Evolutionary conservation across 129 eudicot genomes (phyloP), one percentile per base, ranked within the genome.

Genomic region (Ambrosia artemisiifolia): DNA sequence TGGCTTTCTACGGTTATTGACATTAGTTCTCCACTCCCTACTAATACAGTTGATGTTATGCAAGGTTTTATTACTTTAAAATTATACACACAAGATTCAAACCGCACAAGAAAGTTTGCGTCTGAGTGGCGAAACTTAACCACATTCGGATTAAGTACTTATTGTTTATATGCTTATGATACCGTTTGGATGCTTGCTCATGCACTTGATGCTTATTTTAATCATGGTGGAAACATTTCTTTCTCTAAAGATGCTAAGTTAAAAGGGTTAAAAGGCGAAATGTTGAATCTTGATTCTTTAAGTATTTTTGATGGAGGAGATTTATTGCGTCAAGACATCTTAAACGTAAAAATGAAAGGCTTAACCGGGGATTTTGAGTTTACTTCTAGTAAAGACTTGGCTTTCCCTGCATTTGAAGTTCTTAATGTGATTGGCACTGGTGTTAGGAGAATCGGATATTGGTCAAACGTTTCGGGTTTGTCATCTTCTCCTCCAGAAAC

Each of bases 371-470:
- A 34, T 20, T 20, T 84, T 8, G 78, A 75, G 63, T 92, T 84
- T 72, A 74, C 82, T 56, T 46, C 88, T 11, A 88, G 83, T 63
- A 79, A 75, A 66, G 28, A 76, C 57, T 42, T 88, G 17, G 44
- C 77, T 18, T 75, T 42, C 47, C 97, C 97, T 11, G 79, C 96
- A 5, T 92, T 73, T 73, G 96, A 92, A 74, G 86, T 92, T 62
- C 80, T 86, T 43, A 92, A 92, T 75, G 89, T 92, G 56, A 74
- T 88, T 65, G 97, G 96, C 4, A 85, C 86, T 3, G 97, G 97
- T 57, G 69, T 61, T 43, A 76, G 83, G 68, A 80, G n/a, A 42
- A 62, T 86, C 9, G 98, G 98, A n/a, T 88, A 86, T 76, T 92
- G 97, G 97, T 80, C 96, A 40, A 83, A 92, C 60, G 61, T 7